Percentiles rank a stretch among this genome's conserved stretches.
Conservation (phyloP, 108 stramenopile species). For the Cyclotella cryptica region DNA sequence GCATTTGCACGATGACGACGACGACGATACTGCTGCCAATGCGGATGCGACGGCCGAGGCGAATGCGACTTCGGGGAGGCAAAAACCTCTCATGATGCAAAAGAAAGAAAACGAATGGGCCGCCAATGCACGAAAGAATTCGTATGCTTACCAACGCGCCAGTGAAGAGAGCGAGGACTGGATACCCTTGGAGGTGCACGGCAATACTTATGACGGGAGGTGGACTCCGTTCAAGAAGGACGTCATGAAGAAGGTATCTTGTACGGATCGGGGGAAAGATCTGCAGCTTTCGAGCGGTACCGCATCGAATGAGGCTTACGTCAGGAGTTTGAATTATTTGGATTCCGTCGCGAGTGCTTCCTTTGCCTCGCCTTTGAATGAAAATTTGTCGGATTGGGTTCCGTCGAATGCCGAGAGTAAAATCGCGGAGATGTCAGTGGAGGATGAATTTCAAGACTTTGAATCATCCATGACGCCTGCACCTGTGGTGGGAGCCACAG, state of each 20-base stretch:
- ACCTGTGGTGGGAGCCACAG: slow-evolving; percentile 7
- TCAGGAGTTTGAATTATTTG: slow-evolving; percentile 72
- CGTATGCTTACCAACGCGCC: slow-evolving; percentile 83
- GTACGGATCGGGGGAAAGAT: slow-evolving; percentile 24
- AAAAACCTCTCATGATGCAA: slow-evolving; percentile 75
- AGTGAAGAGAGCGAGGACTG: slow-evolving; percentile 89
- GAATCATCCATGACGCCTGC: slow-evolving; percentile 1
- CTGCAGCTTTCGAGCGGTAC: slow-evolving; percentile 19
- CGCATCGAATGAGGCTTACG: slow-evolving; percentile 44
- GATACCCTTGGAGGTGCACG: slow-evolving; percentile 73
- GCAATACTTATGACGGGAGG: slow-evolving; percentile 12
- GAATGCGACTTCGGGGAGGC: slow-evolving; percentile 7
- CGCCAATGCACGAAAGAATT: slow-evolving; percentile 68
- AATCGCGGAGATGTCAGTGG: not conserved
- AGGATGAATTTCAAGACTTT: slow-evolving; percentile 14
- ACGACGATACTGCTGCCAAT: slow-evolving; percentile 49
- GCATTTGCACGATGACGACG: slow-evolving; percentile 56
- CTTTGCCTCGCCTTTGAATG: slow-evolving; percentile 2
- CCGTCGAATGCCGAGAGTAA: not conserved
- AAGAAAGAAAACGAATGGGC: slow-evolving; percentile 89
- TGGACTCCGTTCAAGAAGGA: slow-evolving; percentile 39
- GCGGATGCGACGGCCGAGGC: slow-evolving; percentile 20
- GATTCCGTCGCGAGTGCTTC: slow-evolving; percentile 34
- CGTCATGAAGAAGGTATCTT: slow-evolving; percentile 35
- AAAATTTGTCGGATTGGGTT: slow-evolving; percentile 25